Conservation (phyloP, 1,284 basidiomycete species). For the Puccinia brachypodii region DNA sequence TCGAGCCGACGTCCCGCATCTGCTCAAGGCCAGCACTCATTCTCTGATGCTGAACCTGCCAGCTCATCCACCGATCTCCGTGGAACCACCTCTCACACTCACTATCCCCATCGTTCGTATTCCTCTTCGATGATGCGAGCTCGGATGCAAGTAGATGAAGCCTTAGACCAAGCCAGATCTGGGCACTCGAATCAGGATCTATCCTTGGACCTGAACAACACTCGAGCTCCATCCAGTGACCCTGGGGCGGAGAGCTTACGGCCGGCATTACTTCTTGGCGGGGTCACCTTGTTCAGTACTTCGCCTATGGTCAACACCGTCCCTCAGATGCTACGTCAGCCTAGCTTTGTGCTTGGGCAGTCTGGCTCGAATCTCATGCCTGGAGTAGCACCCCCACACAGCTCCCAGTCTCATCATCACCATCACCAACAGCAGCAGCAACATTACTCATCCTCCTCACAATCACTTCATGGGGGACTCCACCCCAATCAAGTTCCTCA, state of each 20-base stretch:
- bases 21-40: conserved; percentile 24
- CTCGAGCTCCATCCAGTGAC: conserved; percentile 5
- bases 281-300: conserved; percentile 23
- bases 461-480: background rate
- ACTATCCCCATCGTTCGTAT: conserved; percentile 35
- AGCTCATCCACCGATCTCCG: background rate
- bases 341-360: conserved; percentile 26
- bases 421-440: background rate
- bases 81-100: background rate
- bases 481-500: background rate
- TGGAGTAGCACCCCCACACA: background rate
- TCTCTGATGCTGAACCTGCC: background rate
- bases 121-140: conserved; percentile 32
- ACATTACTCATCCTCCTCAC: background rate
- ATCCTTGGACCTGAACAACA: background rate
- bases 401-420: background rate
- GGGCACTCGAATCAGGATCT: background rate
- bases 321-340: conserved; percentile 15
- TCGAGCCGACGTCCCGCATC: conserved; percentile 31
- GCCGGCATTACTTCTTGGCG: conserved; percentile 7
- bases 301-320: conserved; percentile 16
- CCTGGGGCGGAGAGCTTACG: background rate
- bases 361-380: conserved; percentile 15
- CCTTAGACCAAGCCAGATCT: background rate
- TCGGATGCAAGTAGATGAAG: conserved; percentile 31